A percentile compares a stretch with the other conserved stretches of the same genome.
phyloP scores from a whole-genome alignment of 2,329 filamentous ascomycete species.

The Fonsecaea nubica region DNA sequence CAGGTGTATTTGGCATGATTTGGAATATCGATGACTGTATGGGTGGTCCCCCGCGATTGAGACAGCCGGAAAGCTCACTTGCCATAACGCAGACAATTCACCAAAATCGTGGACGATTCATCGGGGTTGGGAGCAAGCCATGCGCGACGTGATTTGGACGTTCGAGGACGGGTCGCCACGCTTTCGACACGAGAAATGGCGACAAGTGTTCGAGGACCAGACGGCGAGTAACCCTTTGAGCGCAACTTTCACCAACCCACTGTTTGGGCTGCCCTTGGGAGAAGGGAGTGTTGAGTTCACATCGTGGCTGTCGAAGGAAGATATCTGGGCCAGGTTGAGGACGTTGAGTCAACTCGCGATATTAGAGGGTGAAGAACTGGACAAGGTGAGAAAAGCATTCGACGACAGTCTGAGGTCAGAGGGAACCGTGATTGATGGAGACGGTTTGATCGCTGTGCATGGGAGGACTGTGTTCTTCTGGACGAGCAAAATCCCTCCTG shows the following conservation, averaged over 20 bases:
- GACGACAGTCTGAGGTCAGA: constrained; percentile 61
- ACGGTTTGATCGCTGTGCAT: constrained; percentile 69
- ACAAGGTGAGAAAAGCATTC: constrained; percentile 58
- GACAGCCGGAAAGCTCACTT: not conserved
- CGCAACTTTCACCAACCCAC: constrained; percentile 51
- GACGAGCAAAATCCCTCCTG: constrained; percentile 51
- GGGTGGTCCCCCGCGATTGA: constrained; percentile 35
- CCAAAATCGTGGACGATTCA: constrained; percentile 62
- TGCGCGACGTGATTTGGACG: constrained; percentile 66
- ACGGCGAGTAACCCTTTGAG: constrained; percentile 59
- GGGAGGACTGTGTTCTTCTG: constrained; percentile 69
- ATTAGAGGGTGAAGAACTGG: constrained; percentile 59
- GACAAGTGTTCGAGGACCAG: constrained; percentile 67
- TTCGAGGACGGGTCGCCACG: constrained; percentile 66
- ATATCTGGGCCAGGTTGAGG: constrained; percentile 67
- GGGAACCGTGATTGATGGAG: constrained; percentile 65
- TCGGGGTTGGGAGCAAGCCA: constrained; percentile 66
- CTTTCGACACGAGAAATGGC: constrained; percentile 71
- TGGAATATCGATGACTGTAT: constrained; percentile 78
- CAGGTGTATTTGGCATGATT: constrained; percentile 68
- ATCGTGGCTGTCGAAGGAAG: constrained; percentile 64
- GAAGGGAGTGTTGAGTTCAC: constrained; percentile 64
- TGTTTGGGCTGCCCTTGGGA: constrained; percentile 69
- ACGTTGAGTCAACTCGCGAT: constrained; percentile 73
- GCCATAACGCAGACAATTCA: constrained; percentile 64